These are phyloP conservation scores for Chaetomiaceae sp. DNA, from an alignment of 2,329 filamentous ascomycete genomes.

Conservation along the genomic window DNA sequence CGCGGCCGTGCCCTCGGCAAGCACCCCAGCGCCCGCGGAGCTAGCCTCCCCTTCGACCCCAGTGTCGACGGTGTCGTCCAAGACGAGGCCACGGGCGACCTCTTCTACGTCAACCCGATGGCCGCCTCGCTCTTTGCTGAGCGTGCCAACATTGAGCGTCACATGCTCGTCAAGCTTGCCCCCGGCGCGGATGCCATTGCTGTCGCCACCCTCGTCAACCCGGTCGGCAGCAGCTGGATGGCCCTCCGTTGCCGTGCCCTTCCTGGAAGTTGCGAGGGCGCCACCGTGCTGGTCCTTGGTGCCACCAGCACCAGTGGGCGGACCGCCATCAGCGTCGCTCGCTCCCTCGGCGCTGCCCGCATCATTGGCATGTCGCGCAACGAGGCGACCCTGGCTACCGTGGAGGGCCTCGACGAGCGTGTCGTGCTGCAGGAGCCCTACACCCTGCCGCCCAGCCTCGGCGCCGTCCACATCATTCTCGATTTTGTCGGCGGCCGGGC, in stretches of 20 bases:
- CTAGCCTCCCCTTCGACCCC: slow-evolving; percentile 8
- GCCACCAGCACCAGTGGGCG: slow-evolving; percentile 14
- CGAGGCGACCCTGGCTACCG: slow-evolving; percentile 3
- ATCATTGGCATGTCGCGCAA: slow-evolving; percentile 14
- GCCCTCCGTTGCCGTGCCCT: slow-evolving; percentile 9
- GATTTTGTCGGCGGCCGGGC: slow-evolving; percentile 11
- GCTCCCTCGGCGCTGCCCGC: slow-evolving; percentile 9
- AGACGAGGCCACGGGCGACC: slow-evolving; percentile 10
- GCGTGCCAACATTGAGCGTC: slow-evolving; percentile 11
- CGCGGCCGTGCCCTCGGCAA: slow-evolving; percentile 11
- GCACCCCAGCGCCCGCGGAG: slow-evolving; percentile 7
- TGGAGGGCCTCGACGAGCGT: slow-evolving; percentile 9
- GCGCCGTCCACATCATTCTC: slow-evolving; percentile 11
- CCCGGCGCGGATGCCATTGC: slow-evolving; percentile 6
- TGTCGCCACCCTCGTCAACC: slow-evolving; percentile 14
- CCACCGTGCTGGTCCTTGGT: slow-evolving; percentile 10
- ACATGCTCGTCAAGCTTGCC: neutral
- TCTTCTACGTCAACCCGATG: slow-evolving; percentile 10
- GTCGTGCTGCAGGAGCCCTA: slow-evolving; percentile 7
- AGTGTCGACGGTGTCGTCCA: slow-evolving; percentile 11
- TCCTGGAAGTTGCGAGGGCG: slow-evolving; percentile 5
- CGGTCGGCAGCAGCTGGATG: slow-evolving; percentile 13
- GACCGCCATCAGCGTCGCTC: slow-evolving; percentile 6
- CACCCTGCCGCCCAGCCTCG: slow-evolving; percentile 1
- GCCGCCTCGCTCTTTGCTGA: slow-evolving; percentile 4